Evolutionary conservation across 2,329 filamentous ascomycete species (phyloP), one percentile per base, ranked within the genome.

Genomic region (Sclerotinia minor): DNA sequence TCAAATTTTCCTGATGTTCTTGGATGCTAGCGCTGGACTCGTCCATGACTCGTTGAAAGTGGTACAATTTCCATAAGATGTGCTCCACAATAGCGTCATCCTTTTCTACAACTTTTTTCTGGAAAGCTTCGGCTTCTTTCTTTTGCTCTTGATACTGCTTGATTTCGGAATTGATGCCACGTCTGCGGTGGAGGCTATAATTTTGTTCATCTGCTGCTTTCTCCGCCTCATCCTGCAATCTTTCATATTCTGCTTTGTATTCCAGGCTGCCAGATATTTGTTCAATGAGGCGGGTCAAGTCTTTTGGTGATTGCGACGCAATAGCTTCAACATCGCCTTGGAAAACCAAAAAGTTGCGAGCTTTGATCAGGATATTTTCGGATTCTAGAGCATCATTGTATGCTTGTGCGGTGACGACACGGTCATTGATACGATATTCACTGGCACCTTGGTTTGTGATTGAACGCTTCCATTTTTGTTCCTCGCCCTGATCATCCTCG

Each of bases 141-240:
- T 98, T 98, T 79, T 98, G 94, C 78, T 98, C 93, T 76, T 96
- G 91, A 76, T 97, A 99, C 75, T 97, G 93, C 78, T 95, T 97
- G 78, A 99, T 96, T 79, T 99, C 95, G 3, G 93, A 94, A 78
- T 98, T 98, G 80, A 99, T 97, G 59, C 92, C 93, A 73, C 95
- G 89, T 45, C 95, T 91, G 70, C 94, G 88, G 75, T 95, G 91
- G 11, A 98, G 87, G 77, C 96, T 94, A 73, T 92, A 91, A 55
- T 89, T 92, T 72, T 96, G 92, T 72, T 96, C 92, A 75, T 98
- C 94, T 1, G 90, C 87, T 7, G 94, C 93, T 74, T 92, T 89
- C 72, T 97, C 93, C 5, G 91, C 88, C 76, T 96, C 92, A 9
- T 85, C 84, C 79, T 98, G 94, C n/a, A 97, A 83, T 67, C 84